A percentile compares a stretch with the other conserved stretches of the same genome.
These are phyloP conservation scores for Beauveria sp. DNA, from an alignment of 2,329 filamentous ascomycete genomes.

Conservation along the genomic window DNA sequence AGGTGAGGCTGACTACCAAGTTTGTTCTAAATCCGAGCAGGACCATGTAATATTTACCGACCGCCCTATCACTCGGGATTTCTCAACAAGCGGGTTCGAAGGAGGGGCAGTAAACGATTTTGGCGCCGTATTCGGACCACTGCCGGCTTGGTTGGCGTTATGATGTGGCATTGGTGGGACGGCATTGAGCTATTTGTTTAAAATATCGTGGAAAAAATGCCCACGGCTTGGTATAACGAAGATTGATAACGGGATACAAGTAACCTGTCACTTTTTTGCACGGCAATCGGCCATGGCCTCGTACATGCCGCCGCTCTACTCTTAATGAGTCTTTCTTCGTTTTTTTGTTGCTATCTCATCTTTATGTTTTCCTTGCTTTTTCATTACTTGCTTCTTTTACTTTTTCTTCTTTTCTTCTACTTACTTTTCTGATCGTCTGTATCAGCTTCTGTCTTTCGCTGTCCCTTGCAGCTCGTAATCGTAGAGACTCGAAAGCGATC, in stretches of 20 bases:
- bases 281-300: neutral
- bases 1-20: neutral
- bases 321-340: no score
- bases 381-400: no score
- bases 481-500: neutral
- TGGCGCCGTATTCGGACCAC: constrained; percentile 13
- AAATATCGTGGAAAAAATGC: neutral
- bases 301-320: neutral
- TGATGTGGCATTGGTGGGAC: neutral
- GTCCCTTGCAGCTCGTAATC: neutral
- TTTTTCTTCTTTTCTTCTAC: neutral
- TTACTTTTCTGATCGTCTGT: neutral
- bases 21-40: neutral
- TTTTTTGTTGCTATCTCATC: no score
- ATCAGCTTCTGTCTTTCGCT: no score
- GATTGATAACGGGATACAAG: neutral
- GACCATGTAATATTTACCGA: neutral
- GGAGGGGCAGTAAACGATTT: constrained; percentile 6
- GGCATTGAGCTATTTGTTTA: neutral
- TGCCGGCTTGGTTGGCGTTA: neutral
- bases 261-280: neutral
- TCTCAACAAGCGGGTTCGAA: neutral
- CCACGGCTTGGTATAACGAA: neutral
- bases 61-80: constrained; percentile 7
- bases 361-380: no score